These are phyloP conservation scores for Fusarium dimerum DNA, from an alignment of 2,329 filamentous ascomycete species.

Conservation along the genomic window DNA sequence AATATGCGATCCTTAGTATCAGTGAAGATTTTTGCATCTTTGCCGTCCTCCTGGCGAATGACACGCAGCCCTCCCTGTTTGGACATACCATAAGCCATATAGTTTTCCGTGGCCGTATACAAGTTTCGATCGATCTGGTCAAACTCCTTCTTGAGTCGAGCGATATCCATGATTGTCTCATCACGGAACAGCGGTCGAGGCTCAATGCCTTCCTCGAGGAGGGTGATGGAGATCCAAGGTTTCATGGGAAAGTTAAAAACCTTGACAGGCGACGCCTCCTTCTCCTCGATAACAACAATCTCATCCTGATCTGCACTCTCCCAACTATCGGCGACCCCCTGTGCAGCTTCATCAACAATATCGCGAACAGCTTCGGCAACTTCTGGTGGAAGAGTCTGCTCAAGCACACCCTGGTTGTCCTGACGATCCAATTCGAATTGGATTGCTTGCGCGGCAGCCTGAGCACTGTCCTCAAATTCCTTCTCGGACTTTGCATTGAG, in stretches of 20 bases:
- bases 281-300: conserved; percentile 65
- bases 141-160: conserved; percentile 93
- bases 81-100: conserved; percentile 92
- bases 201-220: conserved; percentile 60
- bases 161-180: conserved; percentile 87
- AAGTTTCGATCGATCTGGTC: conserved; percentile 95
- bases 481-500: conserved; percentile 52
- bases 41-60: conserved; percentile 91
- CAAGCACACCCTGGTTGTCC: conserved; percentile 53
- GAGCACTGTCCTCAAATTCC: conserved; percentile 53
- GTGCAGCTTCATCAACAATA: conserved; percentile 50
- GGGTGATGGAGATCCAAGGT: conserved; percentile 87
- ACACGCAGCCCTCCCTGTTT: conserved; percentile 92
- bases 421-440: conserved; percentile 57
- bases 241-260: conserved; percentile 97
- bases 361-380: conserved; percentile 42
- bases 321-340: conserved; percentile 80
- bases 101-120: conserved; percentile 83
- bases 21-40: conserved; percentile 88
- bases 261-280: conserved; percentile 65
- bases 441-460: conserved; percentile 48
- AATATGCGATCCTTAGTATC: conserved; percentile 92
- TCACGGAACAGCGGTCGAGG: conserved; percentile 68
- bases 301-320: conserved; percentile 80
- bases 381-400: conserved; percentile 42